Conservation (phyloP, 768 basidiomycete species). For the Cubamyces lactineus region DNA sequence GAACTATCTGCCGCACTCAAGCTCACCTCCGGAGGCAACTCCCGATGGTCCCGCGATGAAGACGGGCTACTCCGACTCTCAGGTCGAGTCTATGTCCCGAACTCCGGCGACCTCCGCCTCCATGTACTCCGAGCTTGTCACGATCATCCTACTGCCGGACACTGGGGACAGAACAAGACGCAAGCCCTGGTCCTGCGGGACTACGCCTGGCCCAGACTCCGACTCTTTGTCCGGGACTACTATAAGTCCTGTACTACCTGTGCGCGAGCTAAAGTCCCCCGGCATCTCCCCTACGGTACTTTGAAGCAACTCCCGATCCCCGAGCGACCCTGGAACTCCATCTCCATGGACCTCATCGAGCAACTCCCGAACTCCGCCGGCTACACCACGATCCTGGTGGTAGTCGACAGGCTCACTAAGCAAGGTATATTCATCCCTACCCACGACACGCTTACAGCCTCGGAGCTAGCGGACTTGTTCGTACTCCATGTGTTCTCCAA, state of each 20-base stretch:
- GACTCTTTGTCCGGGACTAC: slow-evolving; percentile 33
- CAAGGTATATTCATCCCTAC: slow-evolving; percentile 41
- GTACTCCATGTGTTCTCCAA: slow-evolving; percentile 20
- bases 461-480: slow-evolving; percentile 18
- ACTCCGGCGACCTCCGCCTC: too few species aligned
- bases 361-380: slow-evolving; percentile 21
- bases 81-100: too few species aligned
- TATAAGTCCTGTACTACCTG: slow-evolving; percentile 34
- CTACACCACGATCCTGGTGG: slow-evolving; percentile 27
- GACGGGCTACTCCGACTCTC: too few species aligned
- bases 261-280: slow-evolving; percentile 25
- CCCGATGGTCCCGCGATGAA: too few species aligned
- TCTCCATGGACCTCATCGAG: slow-evolving; percentile 32
- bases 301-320: slow-evolving; percentile 7
- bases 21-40: too few species aligned
- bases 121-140: too few species aligned
- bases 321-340: too few species aligned
- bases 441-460: neutral
- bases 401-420: slow-evolving; percentile 45
- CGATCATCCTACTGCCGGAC: too few species aligned
- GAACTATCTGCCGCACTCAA: too few species aligned
- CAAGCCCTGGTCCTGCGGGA: too few species aligned
- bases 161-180: too few species aligned
- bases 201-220: slow-evolving; percentile 36
- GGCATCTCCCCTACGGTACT: slow-evolving; percentile 30